These are phyloP conservation scores for Aureobasidium sp. DNA, from an alignment of 2,329 filamentous ascomycete genomes.

Conservation along the genomic window DNA sequence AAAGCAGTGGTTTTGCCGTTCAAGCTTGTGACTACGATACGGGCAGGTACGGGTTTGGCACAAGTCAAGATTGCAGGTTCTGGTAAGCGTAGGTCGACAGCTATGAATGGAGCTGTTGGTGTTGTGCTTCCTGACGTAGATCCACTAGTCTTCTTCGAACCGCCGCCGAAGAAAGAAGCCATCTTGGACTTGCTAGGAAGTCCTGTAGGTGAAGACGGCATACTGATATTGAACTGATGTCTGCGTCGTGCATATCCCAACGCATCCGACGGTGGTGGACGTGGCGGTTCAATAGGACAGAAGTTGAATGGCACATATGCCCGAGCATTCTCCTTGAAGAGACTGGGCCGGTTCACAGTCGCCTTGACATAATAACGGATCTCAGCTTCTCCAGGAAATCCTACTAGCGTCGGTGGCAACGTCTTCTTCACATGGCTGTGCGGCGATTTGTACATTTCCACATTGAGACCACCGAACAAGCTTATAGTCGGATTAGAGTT, in stretches of 20 bases:
- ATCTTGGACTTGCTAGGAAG: constrained; percentile 41
- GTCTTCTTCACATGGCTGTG: constrained; percentile 71
- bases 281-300: constrained; percentile 83
- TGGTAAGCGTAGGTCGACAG: constrained; percentile 76
- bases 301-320: constrained; percentile 64
- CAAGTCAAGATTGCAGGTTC: constrained; percentile 84
- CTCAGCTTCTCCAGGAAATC: constrained; percentile 79
- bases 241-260: constrained; percentile 78
- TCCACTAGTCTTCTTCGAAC: constrained; percentile 25
- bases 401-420: constrained; percentile 80
- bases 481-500: constrained; percentile 37
- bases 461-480: constrained; percentile 34
- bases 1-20: constrained; percentile 62
- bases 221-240: constrained; percentile 46
- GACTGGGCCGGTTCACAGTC: constrained; percentile 80
- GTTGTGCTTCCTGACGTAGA: not conserved
- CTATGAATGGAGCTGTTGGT: constrained; percentile 48
- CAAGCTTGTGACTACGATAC: constrained; percentile 71
- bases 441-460: constrained; percentile 40
- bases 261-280: constrained; percentile 57
- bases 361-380: constrained; percentile 93
- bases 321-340: constrained; percentile 87
- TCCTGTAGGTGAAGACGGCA: constrained; percentile 18
- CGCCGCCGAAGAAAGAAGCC: constrained; percentile 53
- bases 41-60: constrained; percentile 74